Conservation (phyloP, 257 asterid genomes). For the Solanum tarapatanum region DNA sequence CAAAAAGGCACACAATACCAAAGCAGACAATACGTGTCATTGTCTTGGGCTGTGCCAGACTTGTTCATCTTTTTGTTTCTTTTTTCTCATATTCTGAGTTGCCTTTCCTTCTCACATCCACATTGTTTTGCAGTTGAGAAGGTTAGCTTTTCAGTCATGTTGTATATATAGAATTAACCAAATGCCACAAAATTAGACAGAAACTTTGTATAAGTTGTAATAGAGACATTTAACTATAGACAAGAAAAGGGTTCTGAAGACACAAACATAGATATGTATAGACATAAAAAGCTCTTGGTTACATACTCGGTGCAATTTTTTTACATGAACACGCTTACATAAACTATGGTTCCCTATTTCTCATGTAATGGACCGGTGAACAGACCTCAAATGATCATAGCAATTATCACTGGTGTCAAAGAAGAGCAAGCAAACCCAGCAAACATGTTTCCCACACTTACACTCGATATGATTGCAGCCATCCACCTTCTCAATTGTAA, state of each 20-base stretch:
- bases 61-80: not conserved
- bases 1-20: not conserved
- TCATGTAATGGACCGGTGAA: slow-evolving; percentile 33
- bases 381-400: slow-evolving; percentile 58
- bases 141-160: not conserved
- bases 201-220: not conserved
- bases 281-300: not conserved
- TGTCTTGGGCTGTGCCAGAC: not conserved
- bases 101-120: not conserved
- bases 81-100: not conserved
- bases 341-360: not conserved
- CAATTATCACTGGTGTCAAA: slow-evolving; percentile 49
- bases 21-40: not conserved
- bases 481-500: slow-evolving; percentile 74
- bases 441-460: slow-evolving; percentile 69
- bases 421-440: slow-evolving; percentile 71
- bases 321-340: not conserved
- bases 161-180: not conserved
- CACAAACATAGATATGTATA: not conserved
- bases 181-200: not conserved
- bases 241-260: not conserved
- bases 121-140: not conserved
- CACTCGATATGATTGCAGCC: slow-evolving; percentile 92
- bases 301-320: not conserved
- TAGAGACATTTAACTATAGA: not conserved